Percentiles rank a stretch among this genome's conserved stretches.
Conservation (phyloP, 2,329 filamentous ascomycete species). For the Colletotrichum falcatum region DNA sequence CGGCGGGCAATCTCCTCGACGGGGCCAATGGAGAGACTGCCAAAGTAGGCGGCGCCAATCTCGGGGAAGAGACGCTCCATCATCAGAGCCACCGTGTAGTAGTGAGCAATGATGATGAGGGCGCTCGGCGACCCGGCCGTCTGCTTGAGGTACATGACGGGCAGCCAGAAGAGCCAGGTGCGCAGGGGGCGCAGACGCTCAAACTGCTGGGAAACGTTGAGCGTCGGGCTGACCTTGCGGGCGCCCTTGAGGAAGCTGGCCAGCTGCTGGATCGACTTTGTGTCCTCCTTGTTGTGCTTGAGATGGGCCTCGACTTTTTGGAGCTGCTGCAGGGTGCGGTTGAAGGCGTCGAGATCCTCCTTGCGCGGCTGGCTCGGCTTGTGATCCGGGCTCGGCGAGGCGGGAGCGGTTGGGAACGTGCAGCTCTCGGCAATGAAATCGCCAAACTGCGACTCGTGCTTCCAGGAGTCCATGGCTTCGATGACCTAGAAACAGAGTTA, state of each 20-base stretch:
- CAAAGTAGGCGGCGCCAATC: slow-evolving; percentile 89
- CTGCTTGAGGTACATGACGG: slow-evolving; percentile 83
- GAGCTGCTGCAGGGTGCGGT: slow-evolving; percentile 74
- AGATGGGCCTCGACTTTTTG: slow-evolving; percentile 76
- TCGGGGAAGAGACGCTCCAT: slow-evolving; percentile 94
- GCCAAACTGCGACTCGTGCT: slow-evolving; percentile 87
- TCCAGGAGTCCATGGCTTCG: slow-evolving; percentile 91
- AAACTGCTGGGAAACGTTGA: slow-evolving; percentile 86
- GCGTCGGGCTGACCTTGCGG: slow-evolving; percentile 75
- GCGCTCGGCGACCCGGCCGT: slow-evolving; percentile 81
- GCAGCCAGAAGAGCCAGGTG: slow-evolving; percentile 96
- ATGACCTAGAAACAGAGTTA: slow-evolving; percentile 72
- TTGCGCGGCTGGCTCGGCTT: slow-evolving; percentile 73
- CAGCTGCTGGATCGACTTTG: slow-evolving; percentile 75
- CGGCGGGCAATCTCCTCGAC: slow-evolving; percentile 88
- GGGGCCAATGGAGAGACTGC: slow-evolving; percentile 80
- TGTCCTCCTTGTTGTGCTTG: slow-evolving; percentile 76
- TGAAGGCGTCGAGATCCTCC: slow-evolving; percentile 77
- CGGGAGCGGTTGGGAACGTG: slow-evolving; percentile 76
- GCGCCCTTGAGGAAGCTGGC: slow-evolving; percentile 79
- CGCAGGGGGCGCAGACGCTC: slow-evolving; percentile 88
- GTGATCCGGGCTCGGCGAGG: slow-evolving; percentile 71
- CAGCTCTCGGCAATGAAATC: slow-evolving; percentile 85
- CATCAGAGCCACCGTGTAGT: slow-evolving; percentile 88
- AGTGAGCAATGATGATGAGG: slow-evolving; percentile 87